Base-by-base conservation (phyloP, 768 basidiomycete genomes). In the Pisolithus microcarpus region DNA sequence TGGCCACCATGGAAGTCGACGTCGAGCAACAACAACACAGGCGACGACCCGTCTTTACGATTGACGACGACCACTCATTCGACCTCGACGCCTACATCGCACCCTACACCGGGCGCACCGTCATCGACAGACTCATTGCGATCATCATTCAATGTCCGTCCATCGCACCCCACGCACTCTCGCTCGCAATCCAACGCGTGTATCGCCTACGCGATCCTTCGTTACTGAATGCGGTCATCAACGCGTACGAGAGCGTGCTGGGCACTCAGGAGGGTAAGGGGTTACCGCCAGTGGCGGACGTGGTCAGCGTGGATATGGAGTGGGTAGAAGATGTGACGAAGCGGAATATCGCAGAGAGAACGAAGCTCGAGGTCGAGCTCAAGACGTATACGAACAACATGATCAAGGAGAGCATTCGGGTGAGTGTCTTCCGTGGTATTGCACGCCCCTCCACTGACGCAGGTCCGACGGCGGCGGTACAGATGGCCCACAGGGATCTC, bases 371-470 rank as follows among this genome's bases (percentile, higher is more conserved):
- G 71, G 86, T 93, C 5, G 95, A 98, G 65, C 73, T 97, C 63
- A 94, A 92, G 78, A 90, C 87, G 10, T 97, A 97, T 63, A 78
- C 84, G 56, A 93, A 89, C 60, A 98, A 96, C 65, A 86, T 97
- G 84, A 96, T 98, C 75, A 98, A 96, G 70, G 95, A 98, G 77
- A 93, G 90, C 75, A 94, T 96, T 59, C 75, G 95, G 61, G 92
- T 95, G 64, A 63, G 77, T 72, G 28, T 52, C 36, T 52, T n/a
- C 16, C n/a, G n/a, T 31, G 30, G 30, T 26, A 36, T 49, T 36
- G 40, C n/a, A n/a, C 30, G 6, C 18, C 11, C 15, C 23, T 43
- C 7, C 43, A 9, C 38, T 9, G 9, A 15, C 39, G 34, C 28
- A 43, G 43, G 19, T n/a, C 18, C 39, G n/a, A 19, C 11, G 26